Base-by-base conservation (phyloP, 139 green algal genomes). In the Desmodesmus armatus region DNA sequence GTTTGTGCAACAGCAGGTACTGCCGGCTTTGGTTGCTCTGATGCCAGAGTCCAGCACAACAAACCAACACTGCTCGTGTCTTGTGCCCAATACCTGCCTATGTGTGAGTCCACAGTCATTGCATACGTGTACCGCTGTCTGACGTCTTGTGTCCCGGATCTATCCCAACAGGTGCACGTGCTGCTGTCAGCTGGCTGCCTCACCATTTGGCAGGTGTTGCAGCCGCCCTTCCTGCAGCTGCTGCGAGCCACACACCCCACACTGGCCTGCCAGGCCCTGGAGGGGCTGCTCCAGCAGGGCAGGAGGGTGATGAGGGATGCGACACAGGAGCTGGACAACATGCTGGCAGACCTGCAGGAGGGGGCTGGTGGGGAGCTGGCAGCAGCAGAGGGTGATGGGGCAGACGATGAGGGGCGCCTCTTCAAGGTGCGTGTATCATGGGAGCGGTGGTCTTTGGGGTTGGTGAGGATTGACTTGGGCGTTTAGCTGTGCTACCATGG, bases 161-260 rank as follows among this genome's bases (percentile, higher is more conserved):
- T 79, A 39, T 3, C 39, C 15, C 44, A 67, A 27, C 51, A 81
- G 73, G 73, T 81, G 43, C 29, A 44, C 13, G 39, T 81, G 47
- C 73, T 81, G 73, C 73, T 81, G 29, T 81, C 73, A 5, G 39
- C 47, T 81, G 73, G 73, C 29, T 25, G 33, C 11, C 44, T 44
- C 29, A 37, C 73, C 5, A 39, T 62, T 11, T 81, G 73, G 73
- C 73, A 81, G 44, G 51, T 65, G 17, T 62, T 53, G 31, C 55
- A 15, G 19, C 51, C 55, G 23, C 7, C 33, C 2, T 71, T 39
- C 6, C 21, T 44, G 41, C 43, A 80, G 80, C 35, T 73, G n/a
- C 44, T 66, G 49, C 43, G 43, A 15, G 44, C 3, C 43, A 17
- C 23, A 44, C 44, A 51, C 3, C 73, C 25, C 21, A 39, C 25